These are phyloP conservation scores for Epicoccum sorghinum DNA, from an alignment of 2,329 filamentous ascomycete genomes.

Conservation along the genomic window DNA sequence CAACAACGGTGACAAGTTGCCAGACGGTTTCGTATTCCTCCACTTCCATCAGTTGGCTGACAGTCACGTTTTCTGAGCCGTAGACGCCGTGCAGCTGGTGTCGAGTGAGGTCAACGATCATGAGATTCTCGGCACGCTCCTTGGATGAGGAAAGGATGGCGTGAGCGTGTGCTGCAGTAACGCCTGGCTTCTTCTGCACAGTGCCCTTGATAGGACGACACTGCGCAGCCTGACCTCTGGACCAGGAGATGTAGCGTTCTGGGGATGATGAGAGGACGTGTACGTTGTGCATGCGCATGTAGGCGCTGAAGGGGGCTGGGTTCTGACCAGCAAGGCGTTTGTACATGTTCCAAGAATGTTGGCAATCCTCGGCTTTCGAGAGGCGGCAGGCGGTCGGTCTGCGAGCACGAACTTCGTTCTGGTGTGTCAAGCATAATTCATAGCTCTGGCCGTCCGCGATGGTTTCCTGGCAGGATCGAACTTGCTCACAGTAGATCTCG, in stretches of 20 bases:
- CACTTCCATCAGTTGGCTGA: constrained; percentile 80
- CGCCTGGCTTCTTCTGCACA: constrained; percentile 74
- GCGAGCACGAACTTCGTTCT: constrained; percentile 65
- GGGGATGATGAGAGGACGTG: constrained; percentile 85
- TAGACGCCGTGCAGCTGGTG: constrained; percentile 90
- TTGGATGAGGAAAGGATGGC: constrained; percentile 79
- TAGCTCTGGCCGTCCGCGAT: constrained; percentile 83
- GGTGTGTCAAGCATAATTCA: constrained; percentile 81
- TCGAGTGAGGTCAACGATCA: constrained; percentile 97
- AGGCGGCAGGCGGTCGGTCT: constrained; percentile 30
- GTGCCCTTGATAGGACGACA: constrained; percentile 98
- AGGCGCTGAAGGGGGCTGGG: constrained; percentile 85
- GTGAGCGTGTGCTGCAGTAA: constrained; percentile 75
- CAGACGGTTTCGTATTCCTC: constrained; percentile 92
- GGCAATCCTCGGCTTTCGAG: constrained; percentile 41
- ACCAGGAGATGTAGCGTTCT: constrained; percentile 83
- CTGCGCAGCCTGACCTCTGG: constrained; percentile 65
- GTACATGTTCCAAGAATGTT: constrained; percentile 71
- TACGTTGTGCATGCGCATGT: constrained; percentile 66
- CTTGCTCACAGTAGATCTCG: constrained; percentile 66
- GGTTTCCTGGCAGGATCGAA: constrained; percentile 71
- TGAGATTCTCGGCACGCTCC: constrained; percentile 93
- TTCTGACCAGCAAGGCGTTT: constrained; percentile 72
- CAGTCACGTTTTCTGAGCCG: constrained; percentile 73
- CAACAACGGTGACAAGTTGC: constrained; percentile 87